Base-by-base conservation (phyloP, 2,329 filamentous ascomycete species). In the Trematosphaeria pertusa region DNA sequence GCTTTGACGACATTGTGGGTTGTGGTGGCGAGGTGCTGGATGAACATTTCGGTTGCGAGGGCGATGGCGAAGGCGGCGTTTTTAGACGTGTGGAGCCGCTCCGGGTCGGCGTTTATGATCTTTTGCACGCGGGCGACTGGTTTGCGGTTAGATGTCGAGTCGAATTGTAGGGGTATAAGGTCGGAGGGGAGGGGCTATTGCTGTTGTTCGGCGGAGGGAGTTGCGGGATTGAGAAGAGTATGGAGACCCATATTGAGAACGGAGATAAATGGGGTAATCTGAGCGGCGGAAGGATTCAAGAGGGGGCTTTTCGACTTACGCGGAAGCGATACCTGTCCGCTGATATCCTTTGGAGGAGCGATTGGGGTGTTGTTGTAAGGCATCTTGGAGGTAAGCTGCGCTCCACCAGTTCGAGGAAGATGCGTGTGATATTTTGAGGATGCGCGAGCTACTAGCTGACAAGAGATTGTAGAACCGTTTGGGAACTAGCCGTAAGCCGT, bases 1-100 rank as follows among this genome's bases (percentile, higher is more conserved):
- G 91, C 83, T 67, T 94, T 95, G 62, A 92, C 88, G 63, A 96
- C 89, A 64, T 89, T 92, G 70, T 96, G 87, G 19, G 88, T 87
- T 70, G 95, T 89, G 53, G 88, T 83, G 15, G 92, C 86, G 19
- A 99, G 83, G 71, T 97, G 88, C 71, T 96, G 91, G 58, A 99
- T 87, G 76, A 99, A 97, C 81, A 96, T 87, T 75, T 99, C 94
- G 3, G 94, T 92, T 17, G 94, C 94, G 50, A 96, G 81, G 1
- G 93, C 92, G 63, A 97, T 95, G 46, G 93, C 86, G 71, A 97
- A 97, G 15, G 92, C 89, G 43, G 93, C 93, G 66, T 96, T 96
- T 72, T 92, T 96, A 36, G 92, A 96, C 72, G 89, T 84, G 53
- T 79, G 80, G 52, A 96, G 88, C 53, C 97, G 93, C 33, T 89